Percentiles rank a stretch among this genome's conserved stretches.
Evolutionary conservation across 140 eudicot species (phyloP).

Genomic region (Erigeron philadelphicus): DNA sequence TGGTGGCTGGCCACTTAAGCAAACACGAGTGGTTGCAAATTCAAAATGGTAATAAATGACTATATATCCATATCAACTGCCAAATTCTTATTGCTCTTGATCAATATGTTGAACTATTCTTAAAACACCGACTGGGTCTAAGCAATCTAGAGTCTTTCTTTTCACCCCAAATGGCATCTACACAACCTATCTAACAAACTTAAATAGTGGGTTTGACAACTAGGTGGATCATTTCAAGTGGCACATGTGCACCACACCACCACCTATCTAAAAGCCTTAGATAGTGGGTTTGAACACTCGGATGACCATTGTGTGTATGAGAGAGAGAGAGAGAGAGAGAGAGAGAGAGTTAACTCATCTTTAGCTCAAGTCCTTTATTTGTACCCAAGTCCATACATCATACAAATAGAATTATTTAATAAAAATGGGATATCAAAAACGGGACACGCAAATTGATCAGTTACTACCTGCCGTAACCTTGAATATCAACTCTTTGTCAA

Average conservation of each 20-base stretch:
- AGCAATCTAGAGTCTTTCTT: neutral
- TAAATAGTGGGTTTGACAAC: neutral
- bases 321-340: too few relatives aligned
- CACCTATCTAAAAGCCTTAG: too few relatives aligned
- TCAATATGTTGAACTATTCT: neutral
- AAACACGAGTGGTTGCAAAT: too few relatives aligned
- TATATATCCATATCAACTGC: neutral
- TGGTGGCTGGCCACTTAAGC: too few relatives aligned
- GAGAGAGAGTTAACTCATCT: too few relatives aligned
- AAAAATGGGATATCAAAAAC: neutral
- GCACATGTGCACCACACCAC: too few relatives aligned
- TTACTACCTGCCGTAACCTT: neutral
- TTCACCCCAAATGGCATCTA: conserved; percentile 13
- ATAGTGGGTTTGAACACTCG: neutral
- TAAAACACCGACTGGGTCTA: neutral
- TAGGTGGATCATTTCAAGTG: too few relatives aligned
- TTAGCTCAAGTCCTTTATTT: too few relatives aligned
- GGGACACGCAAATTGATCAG: neutral
- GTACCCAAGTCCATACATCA: neutral
- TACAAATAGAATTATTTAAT: neutral
- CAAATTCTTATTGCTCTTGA: neutral
- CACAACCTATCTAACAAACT: neutral
- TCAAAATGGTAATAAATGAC: neutral
- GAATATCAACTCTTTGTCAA: neutral
- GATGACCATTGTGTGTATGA: too few relatives aligned